Base-by-base conservation (phyloP, 768 basidiomycete genomes). In the Mycena floridula region DNA sequence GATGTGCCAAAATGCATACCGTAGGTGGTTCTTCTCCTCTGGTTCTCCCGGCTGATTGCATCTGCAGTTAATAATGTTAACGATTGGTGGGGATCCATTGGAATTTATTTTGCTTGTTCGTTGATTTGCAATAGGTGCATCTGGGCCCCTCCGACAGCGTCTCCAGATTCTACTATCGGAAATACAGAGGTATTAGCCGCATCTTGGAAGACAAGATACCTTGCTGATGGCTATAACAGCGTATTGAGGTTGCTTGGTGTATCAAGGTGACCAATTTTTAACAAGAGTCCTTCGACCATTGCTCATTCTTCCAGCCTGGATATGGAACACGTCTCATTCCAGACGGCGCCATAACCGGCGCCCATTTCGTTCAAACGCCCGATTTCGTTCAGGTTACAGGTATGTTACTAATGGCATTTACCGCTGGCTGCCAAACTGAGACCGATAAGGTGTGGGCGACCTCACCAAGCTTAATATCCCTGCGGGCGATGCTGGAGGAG, bases 241-340 rank as follows among this genome's bases (percentile, higher is more conserved):
- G 61, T n/a, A 63, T 66, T 44, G 67, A 71, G 50, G 63, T 70
- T 32, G 57, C 68, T 5, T 71, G 69, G 70, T 75, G 70, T 49
- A 56, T 60, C 15, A 67, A 71, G 58, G 70, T 65, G n/a, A n/a
- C n/a, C n/a, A 42, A 25, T 49, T 26, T 25, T 25, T 36, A 5
- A 3, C 38, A 26, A 15, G 21, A 37, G 32, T 44, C 41, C 22
- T 35, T 46, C 42, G 28, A 30, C 44, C 44, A 39, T 42, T 30
- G 25, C n/a, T 23, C 9, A 8, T n/a, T 25, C 52, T 56, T 56
- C 30, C 45, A 82, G 80, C 59, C 64, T 50, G 77, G 75, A 27
- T 72, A 78, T 39, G 85, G 84, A 24, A 73, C 77, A 12, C 79
- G 79, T 40, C 57, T 84, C 52, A 85, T 90, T 50, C 88, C 79